A percentile compares a stretch with the other conserved stretches of the same genome.
phyloP scores from a whole-genome alignment of 345 rosid genomes.

The Clarkia xantiana region DNA sequence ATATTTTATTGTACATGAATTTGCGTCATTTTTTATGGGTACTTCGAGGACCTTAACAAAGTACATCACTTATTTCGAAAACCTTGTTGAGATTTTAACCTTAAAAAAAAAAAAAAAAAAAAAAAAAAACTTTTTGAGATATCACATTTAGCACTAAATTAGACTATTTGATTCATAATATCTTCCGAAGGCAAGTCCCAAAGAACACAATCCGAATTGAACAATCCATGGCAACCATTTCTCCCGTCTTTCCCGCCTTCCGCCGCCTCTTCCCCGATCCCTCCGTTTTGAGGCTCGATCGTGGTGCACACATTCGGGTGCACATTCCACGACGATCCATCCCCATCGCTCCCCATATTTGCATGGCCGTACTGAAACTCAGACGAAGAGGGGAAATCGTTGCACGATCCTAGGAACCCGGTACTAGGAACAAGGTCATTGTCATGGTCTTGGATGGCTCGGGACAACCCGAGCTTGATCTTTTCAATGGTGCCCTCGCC shows the following conservation, averaged over 20 bases:
- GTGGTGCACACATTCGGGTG: constrained; percentile 34
- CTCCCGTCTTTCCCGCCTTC: constrained; percentile 36
- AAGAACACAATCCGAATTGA: constrained; percentile 57
- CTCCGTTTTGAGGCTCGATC: constrained; percentile 26
- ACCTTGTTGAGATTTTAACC: too few relatives aligned
- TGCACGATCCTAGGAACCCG: constrained; percentile 25
- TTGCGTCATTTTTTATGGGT: too few relatives aligned
- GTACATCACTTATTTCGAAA: too few relatives aligned
- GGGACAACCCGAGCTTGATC: constrained; percentile 47
- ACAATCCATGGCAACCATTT: constrained; percentile 28
- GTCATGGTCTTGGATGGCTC: constrained; percentile 47
- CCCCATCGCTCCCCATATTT: constrained; percentile 34
- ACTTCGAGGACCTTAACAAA: too few relatives aligned
- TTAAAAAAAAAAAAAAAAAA: too few relatives aligned
- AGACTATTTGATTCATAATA: constrained; percentile 49
- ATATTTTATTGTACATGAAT: too few relatives aligned
- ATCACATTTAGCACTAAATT: background rate
- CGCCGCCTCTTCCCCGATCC: constrained; percentile 29
- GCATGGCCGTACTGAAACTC: constrained; percentile 36
- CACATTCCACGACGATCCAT: constrained; percentile 47
- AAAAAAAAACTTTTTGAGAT: too few relatives aligned
- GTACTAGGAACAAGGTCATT: constrained; percentile 6
- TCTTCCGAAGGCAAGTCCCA: constrained; percentile 82
- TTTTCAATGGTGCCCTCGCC: constrained; percentile 40
- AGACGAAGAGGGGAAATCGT: constrained; percentile 14